Percentiles rank a stretch among this genome's conserved stretches.
Evolutionary conservation across 2,329 filamentous ascomycete genomes (phyloP).

Genomic region (Clathrospora elynae): DNA sequence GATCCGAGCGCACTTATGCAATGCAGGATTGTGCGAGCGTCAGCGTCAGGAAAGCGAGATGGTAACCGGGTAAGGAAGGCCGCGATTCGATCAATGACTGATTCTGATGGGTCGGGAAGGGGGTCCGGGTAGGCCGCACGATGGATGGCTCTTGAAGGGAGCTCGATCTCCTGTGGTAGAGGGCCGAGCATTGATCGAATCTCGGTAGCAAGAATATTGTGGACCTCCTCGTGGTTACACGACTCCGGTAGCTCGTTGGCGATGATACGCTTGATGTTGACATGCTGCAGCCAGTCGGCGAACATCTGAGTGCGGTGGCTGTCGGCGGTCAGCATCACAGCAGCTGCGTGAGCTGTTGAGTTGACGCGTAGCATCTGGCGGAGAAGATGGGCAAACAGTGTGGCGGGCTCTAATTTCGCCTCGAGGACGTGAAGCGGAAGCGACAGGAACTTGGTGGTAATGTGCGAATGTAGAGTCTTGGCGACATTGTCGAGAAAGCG

Average conservation of each 20-base stretch:
- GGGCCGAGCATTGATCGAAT: constrained; percentile 74
- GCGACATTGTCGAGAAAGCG: constrained; percentile 88
- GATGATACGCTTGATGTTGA: constrained; percentile 62
- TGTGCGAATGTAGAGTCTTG: constrained; percentile 76
- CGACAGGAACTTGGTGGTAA: constrained; percentile 81
- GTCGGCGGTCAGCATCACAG: constrained; percentile 86
- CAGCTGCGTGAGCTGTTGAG: constrained; percentile 88
- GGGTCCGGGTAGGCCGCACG: constrained; percentile 33
- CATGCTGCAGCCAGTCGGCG: constrained; percentile 76
- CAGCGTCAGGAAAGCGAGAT: constrained; percentile 72
- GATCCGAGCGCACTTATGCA: constrained; percentile 77
- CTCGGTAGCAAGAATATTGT: constrained; percentile 62
- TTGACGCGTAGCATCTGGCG: constrained; percentile 91
- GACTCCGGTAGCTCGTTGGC: constrained; percentile 60
- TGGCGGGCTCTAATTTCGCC: constrained; percentile 86
- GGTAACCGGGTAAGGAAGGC: constrained; percentile 72
- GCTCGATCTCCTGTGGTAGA: constrained; percentile 66
- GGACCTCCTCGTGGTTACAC: constrained; percentile 61
- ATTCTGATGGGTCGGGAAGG: constrained; percentile 38
- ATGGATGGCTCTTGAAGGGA: constrained; percentile 61
- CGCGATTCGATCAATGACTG: constrained; percentile 79
- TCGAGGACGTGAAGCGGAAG: constrained; percentile 84
- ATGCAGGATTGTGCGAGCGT: constrained; percentile 73
- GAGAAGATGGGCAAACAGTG: constrained; percentile 83
- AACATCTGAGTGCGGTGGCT: constrained; percentile 96